phyloP scores from a whole-genome alignment of 208 protist species.

The Herpetomonas tarakana region DNA sequence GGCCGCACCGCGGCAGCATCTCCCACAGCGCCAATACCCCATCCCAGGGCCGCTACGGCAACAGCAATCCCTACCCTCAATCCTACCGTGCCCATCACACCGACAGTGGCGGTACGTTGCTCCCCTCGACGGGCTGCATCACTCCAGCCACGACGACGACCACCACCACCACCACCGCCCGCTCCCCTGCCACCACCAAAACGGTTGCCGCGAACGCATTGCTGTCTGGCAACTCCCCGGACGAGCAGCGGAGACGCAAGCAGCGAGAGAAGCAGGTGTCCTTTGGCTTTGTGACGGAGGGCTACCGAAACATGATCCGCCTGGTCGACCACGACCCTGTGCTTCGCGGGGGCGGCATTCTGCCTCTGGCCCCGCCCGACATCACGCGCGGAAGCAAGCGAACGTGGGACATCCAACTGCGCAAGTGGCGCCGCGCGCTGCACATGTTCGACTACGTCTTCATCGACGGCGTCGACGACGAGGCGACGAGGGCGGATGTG shows the following conservation, averaged over 20 bases:
- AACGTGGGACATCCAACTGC: constrained; percentile 75
- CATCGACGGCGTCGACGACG: constrained; percentile 72
- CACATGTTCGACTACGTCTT: constrained; percentile 91
- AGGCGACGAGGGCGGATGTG: constrained; percentile 20
- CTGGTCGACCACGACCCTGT: constrained; percentile 74
- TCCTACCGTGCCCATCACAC: too few species aligned
- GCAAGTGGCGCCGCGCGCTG: constrained; percentile 82
- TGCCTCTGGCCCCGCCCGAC: constrained; percentile 66
- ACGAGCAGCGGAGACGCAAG: constrained; percentile 54
- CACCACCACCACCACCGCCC: too few species aligned
- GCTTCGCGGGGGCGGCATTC: constrained; percentile 61
- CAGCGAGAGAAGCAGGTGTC: constrained; percentile 83
- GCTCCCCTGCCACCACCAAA: constrained; percentile 5
- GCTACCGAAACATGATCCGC: constrained; percentile 80
- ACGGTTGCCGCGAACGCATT: constrained; percentile 1
- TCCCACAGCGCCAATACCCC: too few species aligned
- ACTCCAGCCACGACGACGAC: too few species aligned
- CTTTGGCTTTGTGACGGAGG: constrained; percentile 73
- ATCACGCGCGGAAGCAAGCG: constrained; percentile 66
- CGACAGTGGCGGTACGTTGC: too few species aligned
- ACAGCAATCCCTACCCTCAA: too few species aligned
- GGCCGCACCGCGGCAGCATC: too few species aligned
- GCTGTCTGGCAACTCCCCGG: constrained; percentile 40
- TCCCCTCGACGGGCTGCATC: too few species aligned
- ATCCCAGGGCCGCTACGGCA: too few species aligned